Evolutionary conservation across 371 early-diverging fungal species (phyloP).

Genomic region (Choanephora cucurbitarum): DNA sequence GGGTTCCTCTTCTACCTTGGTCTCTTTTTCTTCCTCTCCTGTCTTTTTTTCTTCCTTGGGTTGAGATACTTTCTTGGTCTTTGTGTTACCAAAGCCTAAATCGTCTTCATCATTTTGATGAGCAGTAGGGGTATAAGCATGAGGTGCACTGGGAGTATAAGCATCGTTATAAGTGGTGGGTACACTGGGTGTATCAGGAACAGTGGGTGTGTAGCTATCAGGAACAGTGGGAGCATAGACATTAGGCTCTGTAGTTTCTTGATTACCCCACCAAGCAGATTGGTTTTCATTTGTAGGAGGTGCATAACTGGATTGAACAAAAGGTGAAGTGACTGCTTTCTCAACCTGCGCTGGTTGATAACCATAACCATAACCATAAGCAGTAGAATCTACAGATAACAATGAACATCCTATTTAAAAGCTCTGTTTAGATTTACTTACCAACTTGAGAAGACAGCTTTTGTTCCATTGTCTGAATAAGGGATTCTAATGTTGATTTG

Average conservation of each 20-base stretch:
- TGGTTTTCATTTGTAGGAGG: neutral
- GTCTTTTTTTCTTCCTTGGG: neutral
- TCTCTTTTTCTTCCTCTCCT: constrained; percentile 11
- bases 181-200: constrained; percentile 15
- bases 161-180: no score
- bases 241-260: constrained; percentile 2
- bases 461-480: constrained; percentile 15
- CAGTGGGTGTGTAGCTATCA: constrained; percentile 7
- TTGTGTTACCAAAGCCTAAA: constrained; percentile 59
- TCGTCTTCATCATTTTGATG: constrained; percentile 42
- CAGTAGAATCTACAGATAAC: no score
- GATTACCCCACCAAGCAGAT: neutral
- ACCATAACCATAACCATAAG: constrained; percentile 26
- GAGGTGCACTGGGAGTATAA: constrained; percentile 20
- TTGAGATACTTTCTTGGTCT: constrained; percentile 21
- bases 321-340: constrained; percentile 5
- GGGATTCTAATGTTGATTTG: constrained; percentile 17
- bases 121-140: constrained; percentile 17
- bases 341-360: constrained; percentile 17
- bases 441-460: constrained; percentile 2
- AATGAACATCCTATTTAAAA: no score
- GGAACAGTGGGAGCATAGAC: no score
- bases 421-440: no score
- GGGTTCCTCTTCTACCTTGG: constrained; percentile 25
- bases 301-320: neutral